phyloP scores from a whole-genome alignment of 2,329 filamentous ascomycete species.

The Cordyceps javanica region DNA sequence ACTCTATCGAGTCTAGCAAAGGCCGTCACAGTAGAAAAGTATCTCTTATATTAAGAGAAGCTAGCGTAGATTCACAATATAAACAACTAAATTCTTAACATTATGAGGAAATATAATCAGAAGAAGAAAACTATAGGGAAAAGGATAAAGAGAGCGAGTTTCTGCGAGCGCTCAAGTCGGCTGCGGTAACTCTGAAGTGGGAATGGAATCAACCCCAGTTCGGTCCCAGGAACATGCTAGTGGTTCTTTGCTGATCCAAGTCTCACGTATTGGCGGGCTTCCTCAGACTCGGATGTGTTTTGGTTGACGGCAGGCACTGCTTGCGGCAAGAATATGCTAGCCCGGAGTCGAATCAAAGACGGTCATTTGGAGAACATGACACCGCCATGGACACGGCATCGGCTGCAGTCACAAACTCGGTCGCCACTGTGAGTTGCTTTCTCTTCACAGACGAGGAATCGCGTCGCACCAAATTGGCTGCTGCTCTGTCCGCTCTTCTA shows the following conservation, averaged over 20 bases:
- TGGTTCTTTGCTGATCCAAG: slow-evolving; percentile 1
- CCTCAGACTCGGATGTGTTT: neutral
- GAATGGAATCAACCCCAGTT: neutral
- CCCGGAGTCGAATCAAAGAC: neutral
- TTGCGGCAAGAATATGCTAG: slow-evolving; percentile 1
- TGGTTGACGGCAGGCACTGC: slow-evolving; percentile 2
- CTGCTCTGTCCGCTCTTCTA: neutral
- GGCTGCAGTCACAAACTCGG: neutral
- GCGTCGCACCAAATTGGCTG: neutral
- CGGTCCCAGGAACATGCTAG: neutral
- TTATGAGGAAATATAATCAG: too few species aligned
- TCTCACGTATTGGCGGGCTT: neutral
- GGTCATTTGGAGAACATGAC: neutral
- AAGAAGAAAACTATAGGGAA: neutral
- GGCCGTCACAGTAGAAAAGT: too few species aligned
- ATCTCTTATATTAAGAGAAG: too few species aligned
- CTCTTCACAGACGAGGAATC: slow-evolving; percentile 5
- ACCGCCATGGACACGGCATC: neutral
- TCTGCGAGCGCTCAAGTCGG: neutral
- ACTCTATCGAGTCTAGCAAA: slow-evolving; percentile 1
- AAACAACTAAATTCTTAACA: neutral
- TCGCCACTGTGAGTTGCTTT: neutral
- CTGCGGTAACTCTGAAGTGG: neutral
- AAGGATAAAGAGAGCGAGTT: neutral
- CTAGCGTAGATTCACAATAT: neutral